These are phyloP conservation scores for Dendryphion nanum DNA, from an alignment of 2,329 filamentous ascomycete genomes.

Conservation along the genomic window DNA sequence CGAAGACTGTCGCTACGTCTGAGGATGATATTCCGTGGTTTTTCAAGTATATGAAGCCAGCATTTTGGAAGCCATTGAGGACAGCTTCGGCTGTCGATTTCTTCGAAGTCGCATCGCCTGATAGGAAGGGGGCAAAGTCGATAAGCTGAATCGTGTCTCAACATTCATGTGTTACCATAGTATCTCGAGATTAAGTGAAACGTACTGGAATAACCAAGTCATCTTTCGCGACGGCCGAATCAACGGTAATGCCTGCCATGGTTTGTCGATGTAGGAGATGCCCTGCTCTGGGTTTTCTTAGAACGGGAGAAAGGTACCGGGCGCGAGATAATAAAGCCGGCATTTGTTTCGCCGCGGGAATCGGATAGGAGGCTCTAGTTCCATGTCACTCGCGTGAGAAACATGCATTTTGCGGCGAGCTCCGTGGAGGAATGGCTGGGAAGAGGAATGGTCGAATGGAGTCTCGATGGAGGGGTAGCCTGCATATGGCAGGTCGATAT, in stretches of 20 bases:
- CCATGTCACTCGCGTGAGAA: background rate
- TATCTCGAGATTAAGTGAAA: background rate
- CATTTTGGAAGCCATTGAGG: slow-evolving; percentile 75
- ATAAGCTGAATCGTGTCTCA: slow-evolving; percentile 57
- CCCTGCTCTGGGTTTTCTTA: background rate
- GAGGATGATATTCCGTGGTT: slow-evolving; percentile 69
- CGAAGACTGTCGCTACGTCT: slow-evolving; percentile 62
- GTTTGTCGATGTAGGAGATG: slow-evolving; percentile 1
- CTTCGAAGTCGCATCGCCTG: slow-evolving; percentile 60
- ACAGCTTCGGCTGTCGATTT: slow-evolving; percentile 67
- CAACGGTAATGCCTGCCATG: slow-evolving; percentile 25
- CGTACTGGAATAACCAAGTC: slow-evolving; percentile 40
- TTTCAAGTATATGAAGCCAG: slow-evolving; percentile 86
- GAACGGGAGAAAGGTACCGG: background rate
- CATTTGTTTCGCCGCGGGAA: background rate
- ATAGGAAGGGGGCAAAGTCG: slow-evolving; percentile 73
- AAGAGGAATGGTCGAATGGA: no score
- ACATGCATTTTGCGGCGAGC: slow-evolving; percentile 14
- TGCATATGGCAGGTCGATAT: slow-evolving; percentile 25
- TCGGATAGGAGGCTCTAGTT: background rate
- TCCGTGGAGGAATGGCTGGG: no score
- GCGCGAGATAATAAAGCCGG: background rate
- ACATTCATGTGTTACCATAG: background rate
- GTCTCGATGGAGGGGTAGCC: slow-evolving; percentile 3
- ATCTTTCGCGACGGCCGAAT: slow-evolving; percentile 38